Evolutionary conservation across 2,329 filamentous ascomycete genomes (phyloP).

Genomic region (Decorospora gaudefroyi): DNA sequence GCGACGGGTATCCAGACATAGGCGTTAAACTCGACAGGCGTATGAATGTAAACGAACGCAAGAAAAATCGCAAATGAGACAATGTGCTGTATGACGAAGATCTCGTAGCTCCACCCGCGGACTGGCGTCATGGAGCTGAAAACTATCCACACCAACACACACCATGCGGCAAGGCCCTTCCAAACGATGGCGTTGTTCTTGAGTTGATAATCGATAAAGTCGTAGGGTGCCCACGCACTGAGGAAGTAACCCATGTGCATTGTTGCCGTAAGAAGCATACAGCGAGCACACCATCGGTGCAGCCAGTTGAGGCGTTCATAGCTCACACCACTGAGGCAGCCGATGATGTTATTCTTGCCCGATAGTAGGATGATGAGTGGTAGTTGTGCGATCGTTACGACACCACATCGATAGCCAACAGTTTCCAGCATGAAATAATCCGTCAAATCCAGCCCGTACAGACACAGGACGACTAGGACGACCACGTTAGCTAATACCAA

Average conservation of each 20-base stretch:
- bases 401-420: conserved; percentile 61
- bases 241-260: conserved; percentile 74
- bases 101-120: conserved; percentile 68
- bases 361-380: conserved; percentile 62
- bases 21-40: conserved; percentile 62
- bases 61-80: conserved; percentile 64
- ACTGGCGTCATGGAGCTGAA: conserved; percentile 67
- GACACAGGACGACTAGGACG: conserved; percentile 59
- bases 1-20: conserved; percentile 70
- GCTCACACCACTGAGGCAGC: conserved; percentile 63
- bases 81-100: conserved; percentile 72
- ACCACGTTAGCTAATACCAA: conserved; percentile 55
- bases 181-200: conserved; percentile 66
- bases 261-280: conserved; percentile 68
- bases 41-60: conserved; percentile 66
- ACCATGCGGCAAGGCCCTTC: conserved; percentile 71
- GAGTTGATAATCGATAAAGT: conserved; percentile 64
- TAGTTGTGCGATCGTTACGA: conserved; percentile 58
- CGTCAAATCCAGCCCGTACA: conserved; percentile 59
- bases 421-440: conserved; percentile 59
- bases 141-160: conserved; percentile 66
- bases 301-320: conserved; percentile 75
- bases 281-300: conserved; percentile 72
- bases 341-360: conserved; percentile 63
- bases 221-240: conserved; percentile 57